These are phyloP conservation scores for Tuctoria greenei DNA, from an alignment of 176 grass and related monocot species.

Conservation along the genomic window DNA sequence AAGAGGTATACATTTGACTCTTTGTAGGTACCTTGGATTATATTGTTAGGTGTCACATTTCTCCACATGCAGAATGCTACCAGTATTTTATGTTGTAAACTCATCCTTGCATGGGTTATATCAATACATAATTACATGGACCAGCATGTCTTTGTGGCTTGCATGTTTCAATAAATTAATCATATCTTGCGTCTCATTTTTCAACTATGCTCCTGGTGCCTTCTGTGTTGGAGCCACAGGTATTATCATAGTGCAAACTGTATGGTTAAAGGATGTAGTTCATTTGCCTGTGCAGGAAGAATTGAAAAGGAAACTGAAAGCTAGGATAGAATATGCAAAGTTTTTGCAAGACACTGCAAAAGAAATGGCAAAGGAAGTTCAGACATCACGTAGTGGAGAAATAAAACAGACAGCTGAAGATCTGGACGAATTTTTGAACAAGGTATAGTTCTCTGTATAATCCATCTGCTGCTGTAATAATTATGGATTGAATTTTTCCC, in stretches of 20 bases:
- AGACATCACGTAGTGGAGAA: constrained; percentile 78
- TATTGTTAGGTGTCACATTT: constrained; percentile 7
- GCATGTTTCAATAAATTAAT: neutral
- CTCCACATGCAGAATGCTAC: constrained; percentile 2
- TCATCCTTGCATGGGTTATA: neutral
- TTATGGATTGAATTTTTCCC: constrained; percentile 1
- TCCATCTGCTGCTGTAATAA: constrained; percentile 4
- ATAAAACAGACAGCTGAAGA: constrained; percentile 95
- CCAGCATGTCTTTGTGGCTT: neutral
- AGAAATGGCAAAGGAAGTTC: constrained; percentile 98
- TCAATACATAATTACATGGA: neutral
- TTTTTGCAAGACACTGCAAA: constrained; percentile 99
- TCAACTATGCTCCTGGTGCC: constrained; percentile 23
- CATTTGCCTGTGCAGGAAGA: constrained; percentile 59
- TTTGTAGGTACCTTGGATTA: neutral
- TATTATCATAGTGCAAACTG: constrained; percentile 4
- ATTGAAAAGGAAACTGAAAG: constrained; percentile 91
- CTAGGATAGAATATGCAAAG: constrained; percentile 91
- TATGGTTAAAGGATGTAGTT: constrained; percentile 21
- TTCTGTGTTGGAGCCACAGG: constrained; percentile 6
- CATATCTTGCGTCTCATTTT: constrained; percentile 17
- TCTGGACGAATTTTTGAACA: constrained; percentile 89
- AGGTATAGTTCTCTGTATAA: constrained; percentile 54
- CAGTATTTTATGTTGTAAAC: constrained; percentile 5
- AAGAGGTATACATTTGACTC: constrained; percentile 50